Evolutionary conservation across 2,329 filamentous ascomycete species (phyloP).

Genomic region (Onygenales sp.): DNA sequence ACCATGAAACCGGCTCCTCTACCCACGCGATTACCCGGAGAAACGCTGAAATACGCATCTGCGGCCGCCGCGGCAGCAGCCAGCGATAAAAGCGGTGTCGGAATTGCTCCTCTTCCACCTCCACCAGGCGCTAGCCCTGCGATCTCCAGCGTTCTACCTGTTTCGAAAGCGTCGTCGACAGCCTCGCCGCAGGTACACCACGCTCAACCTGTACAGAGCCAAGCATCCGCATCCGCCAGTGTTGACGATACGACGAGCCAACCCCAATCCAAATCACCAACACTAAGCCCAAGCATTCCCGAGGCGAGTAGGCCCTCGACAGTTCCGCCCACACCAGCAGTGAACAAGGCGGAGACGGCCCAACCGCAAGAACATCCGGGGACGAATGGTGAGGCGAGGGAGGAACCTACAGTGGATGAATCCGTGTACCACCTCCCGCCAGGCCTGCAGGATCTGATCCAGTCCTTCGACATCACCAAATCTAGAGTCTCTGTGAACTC

Average conservation of each 20-base stretch:
- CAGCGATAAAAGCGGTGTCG: constrained; percentile 77
- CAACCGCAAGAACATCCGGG: constrained; percentile 16
- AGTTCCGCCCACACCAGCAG: constrained; percentile 37
- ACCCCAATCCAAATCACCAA: constrained; percentile 45
- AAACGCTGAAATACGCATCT: constrained; percentile 92
- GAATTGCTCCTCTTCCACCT: constrained; percentile 86
- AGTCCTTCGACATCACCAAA: constrained; percentile 80
- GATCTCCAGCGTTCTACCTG: constrained; percentile 40
- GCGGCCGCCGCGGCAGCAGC: constrained; percentile 89
- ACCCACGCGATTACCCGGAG: constrained; percentile 74
- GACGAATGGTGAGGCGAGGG: constrained; percentile 44
- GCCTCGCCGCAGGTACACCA: constrained; percentile 45
- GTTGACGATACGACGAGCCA: constrained; percentile 34
- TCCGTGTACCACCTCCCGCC: constrained; percentile 89
- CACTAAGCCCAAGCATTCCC: constrained; percentile 36
- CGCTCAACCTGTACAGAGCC: constrained; percentile 37
- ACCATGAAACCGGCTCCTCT: constrained; percentile 88
- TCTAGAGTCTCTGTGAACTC: constrained; percentile 52
- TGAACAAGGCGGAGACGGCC: constrained; percentile 36
- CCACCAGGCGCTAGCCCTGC: constrained; percentile 58
- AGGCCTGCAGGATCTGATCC: constrained; percentile 78
- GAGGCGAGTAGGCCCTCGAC: constrained; percentile 29
- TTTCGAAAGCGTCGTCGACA: constrained; percentile 47
- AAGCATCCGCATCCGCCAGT: constrained; percentile 27
- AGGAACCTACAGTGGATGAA: constrained; percentile 53